Percentiles rank a stretch among this genome's conserved stretches.
Conservation (phyloP, 2,329 filamentous ascomycete species). For the Venturia nashicola region DNA sequence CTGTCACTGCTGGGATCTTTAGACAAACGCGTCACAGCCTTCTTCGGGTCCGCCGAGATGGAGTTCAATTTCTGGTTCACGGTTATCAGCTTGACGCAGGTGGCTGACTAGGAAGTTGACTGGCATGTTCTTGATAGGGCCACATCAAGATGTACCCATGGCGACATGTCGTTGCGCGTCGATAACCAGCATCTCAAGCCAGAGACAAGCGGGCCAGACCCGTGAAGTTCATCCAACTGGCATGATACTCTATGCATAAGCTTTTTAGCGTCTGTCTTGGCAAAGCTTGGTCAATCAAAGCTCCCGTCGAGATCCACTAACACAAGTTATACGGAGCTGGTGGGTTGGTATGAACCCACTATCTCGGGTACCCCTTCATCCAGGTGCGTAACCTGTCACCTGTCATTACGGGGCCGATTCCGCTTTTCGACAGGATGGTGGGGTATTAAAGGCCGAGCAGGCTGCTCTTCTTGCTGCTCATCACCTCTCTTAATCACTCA, state of each 20-base stretch:
- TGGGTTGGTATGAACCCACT: not conserved
- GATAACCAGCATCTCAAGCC: not conserved
- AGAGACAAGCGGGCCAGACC: not conserved
- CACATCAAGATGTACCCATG: not conserved
- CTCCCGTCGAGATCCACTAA: not conserved
- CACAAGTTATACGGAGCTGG: not conserved
- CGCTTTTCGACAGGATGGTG: not conserved
- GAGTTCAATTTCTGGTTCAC: too few species aligned
- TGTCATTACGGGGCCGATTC: not conserved
- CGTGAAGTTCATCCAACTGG: not conserved
- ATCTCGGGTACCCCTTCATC: not conserved
- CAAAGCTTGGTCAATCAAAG: conserved; percentile 4
- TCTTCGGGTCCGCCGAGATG: too few species aligned
- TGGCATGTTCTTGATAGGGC: not conserved
- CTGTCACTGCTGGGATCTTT: not conserved
- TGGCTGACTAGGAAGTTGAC: not conserved
- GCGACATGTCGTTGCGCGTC: not conserved
- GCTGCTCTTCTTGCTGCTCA: not conserved
- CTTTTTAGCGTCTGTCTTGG: not conserved
- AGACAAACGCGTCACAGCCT: not conserved
- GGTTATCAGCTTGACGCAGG: not conserved
- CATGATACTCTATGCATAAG: not conserved
- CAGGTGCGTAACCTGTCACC: not conserved
- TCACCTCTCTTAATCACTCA: not conserved
- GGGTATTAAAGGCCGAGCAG: not conserved